These are phyloP conservation scores for Vigna angularis DNA, from an alignment of 306 rosid species.

Conservation along the genomic window DNA sequence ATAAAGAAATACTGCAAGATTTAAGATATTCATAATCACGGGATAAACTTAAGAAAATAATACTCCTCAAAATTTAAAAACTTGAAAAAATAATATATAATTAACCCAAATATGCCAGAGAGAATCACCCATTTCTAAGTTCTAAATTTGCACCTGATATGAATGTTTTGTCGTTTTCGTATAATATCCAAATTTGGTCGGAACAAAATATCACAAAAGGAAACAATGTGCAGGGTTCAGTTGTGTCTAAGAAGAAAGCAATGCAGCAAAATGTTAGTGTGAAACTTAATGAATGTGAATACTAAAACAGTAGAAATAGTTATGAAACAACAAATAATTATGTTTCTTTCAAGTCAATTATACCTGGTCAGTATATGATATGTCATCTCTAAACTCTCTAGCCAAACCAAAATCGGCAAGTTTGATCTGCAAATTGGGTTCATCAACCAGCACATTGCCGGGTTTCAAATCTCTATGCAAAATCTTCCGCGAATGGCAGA, in stretches of 20 bases:
- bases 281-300: background rate
- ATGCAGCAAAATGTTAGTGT: background rate
- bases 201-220: background rate
- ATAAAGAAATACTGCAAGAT: background rate
- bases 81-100: background rate
- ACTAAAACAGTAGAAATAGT: background rate
- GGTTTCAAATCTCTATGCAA: conserved; percentile 45
- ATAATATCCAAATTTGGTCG: background rate
- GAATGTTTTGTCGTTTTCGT: no score
- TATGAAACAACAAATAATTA: background rate
- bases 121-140: background rate
- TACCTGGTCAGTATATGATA: background rate
- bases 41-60: background rate
- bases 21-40: background rate
- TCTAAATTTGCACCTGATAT: no score
- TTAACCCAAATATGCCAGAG: background rate
- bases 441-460: conserved; percentile 28
- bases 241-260: no score
- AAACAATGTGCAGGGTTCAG: no score
- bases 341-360: background rate
- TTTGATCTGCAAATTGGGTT: background rate
- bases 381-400: conserved; percentile 12
- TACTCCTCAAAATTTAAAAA: background rate
- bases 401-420: conserved; percentile 38
- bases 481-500: conserved; percentile 27